phyloP scores from a whole-genome alignment of 345 rosid genomes.

The Arabis alpina region DNA sequence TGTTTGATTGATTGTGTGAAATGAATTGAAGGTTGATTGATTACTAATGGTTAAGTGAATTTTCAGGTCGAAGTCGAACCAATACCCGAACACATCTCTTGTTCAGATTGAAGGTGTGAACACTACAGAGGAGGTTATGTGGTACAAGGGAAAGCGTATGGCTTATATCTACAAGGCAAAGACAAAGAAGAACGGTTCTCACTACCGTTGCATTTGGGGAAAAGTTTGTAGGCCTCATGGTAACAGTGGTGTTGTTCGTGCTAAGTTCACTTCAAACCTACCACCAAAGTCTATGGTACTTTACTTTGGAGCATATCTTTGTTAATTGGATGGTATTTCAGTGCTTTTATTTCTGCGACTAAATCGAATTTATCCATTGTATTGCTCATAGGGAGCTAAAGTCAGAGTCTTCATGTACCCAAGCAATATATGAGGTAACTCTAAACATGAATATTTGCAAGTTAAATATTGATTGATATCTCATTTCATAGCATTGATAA shows the following conservation, averaged over 20 bases:
- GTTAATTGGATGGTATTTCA: not conserved
- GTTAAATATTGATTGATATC: not conserved
- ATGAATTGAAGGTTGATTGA: not conserved
- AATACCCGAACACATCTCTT: conserved; percentile 78
- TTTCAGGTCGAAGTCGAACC: conserved; percentile 84
- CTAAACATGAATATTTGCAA: not conserved
- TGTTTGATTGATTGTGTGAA: not conserved
- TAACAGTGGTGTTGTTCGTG: conserved; percentile 90
- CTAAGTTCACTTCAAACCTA: conserved; percentile 84
- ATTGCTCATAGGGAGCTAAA: conserved; percentile 60
- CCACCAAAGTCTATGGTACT: conserved; percentile 91
- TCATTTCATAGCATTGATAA: not conserved
- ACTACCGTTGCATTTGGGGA: conserved; percentile 97
- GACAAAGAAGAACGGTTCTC: conserved; percentile 78
- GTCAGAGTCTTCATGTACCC: conserved; percentile 98
- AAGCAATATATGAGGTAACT: conserved; percentile 80
- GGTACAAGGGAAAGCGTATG: conserved; percentile 90
- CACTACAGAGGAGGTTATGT: conserved; percentile 76
- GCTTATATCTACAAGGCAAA: conserved; percentile 95
- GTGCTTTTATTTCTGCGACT: not conserved
- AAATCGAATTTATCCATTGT: not conserved
- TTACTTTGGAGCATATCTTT: not conserved
- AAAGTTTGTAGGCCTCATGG: conserved; percentile 90
- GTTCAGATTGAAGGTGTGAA: conserved; percentile 92
- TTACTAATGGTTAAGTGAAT: not conserved